phyloP scores from a whole-genome alignment of 805 yeast species.

The Ogataea paraovalis region DNA sequence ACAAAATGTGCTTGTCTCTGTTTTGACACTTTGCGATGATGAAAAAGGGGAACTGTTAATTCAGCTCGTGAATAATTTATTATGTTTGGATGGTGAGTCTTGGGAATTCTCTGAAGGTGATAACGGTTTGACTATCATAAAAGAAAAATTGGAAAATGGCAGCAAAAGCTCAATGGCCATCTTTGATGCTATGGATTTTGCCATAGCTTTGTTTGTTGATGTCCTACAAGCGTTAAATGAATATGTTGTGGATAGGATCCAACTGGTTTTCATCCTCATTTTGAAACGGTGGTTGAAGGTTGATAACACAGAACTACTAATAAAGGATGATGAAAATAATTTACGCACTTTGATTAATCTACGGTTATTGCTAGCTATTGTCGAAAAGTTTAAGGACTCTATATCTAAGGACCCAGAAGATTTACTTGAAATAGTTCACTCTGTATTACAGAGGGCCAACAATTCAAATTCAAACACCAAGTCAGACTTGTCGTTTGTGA shows the following conservation, averaged over 20 bases:
- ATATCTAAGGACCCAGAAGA: constrained; percentile 55
- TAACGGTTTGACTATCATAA: constrained; percentile 30
- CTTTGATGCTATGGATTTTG: constrained; percentile 39
- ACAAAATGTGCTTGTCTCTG: constrained; percentile 36
- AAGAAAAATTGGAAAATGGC: constrained; percentile 13
- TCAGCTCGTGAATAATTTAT: constrained; percentile 14
- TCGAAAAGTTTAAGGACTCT: constrained; percentile 52
- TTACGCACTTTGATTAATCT: constrained; percentile 54
- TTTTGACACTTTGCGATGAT: constrained; percentile 16
- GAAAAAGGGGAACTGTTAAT: constrained; percentile 8
- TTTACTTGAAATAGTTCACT: constrained; percentile 46
- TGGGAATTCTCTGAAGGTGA: constrained; percentile 45
- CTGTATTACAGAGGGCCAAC: constrained; percentile 30
- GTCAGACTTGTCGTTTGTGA: constrained; percentile 3
- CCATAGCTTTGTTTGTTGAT: constrained; percentile 33
- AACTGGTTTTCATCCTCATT: constrained; percentile 43
- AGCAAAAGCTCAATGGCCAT: constrained; percentile 12
- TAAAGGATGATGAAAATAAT: constrained; percentile 41
- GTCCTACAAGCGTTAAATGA: constrained; percentile 34
- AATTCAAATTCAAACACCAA: not conserved
- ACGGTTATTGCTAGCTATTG: constrained; percentile 59
- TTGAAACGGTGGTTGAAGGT: constrained; percentile 58
- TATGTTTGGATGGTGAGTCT: constrained; percentile 25
- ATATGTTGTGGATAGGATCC: constrained; percentile 45
- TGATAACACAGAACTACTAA: constrained; percentile 5